Evolutionary conservation across 805 yeast species (phyloP).

Genomic region (Alloascoidea africana): DNA sequence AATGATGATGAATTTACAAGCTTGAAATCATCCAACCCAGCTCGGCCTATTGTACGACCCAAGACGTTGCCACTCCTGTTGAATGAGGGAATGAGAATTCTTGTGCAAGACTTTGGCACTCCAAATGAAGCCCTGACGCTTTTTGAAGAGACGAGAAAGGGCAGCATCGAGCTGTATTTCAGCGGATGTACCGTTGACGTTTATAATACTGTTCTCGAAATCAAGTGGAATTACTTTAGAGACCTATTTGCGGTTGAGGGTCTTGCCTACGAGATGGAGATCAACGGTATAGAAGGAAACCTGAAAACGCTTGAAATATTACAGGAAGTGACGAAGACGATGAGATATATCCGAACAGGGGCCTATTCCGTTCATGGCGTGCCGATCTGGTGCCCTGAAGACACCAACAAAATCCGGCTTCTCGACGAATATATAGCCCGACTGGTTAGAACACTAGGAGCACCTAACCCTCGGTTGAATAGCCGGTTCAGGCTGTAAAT

Average conservation of each 20-base stretch:
- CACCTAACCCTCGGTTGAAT: too few relatives aligned
- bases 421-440: neutral
- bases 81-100: slow-evolving; percentile 1
- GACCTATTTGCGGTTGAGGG: slow-evolving; percentile 20
- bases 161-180: slow-evolving; percentile 19
- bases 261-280: slow-evolving; percentile 23
- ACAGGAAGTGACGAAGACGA: slow-evolving; percentile 3
- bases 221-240: slow-evolving; percentile 23
- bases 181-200: slow-evolving; percentile 23
- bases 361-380: slow-evolving; percentile 1
- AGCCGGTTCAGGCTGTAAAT: too few relatives aligned
- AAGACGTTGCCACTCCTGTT: neutral
- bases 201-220: slow-evolving; percentile 20
- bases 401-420: neutral
- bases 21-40: neutral
- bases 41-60: neutral
- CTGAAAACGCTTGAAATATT: slow-evolving; percentile 17
- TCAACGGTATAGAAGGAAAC: slow-evolving; percentile 24
- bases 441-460: too few relatives aligned
- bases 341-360: neutral
- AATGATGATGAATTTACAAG: neutral
- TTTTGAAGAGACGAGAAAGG: slow-evolving; percentile 19
- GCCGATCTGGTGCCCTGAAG: neutral
- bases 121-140: slow-evolving; percentile 20
- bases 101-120: slow-evolving; percentile 12